Base-by-base conservation (phyloP, 2,329 filamentous ascomycete species). In the Arthrobotrys pseudoclavata region DNA sequence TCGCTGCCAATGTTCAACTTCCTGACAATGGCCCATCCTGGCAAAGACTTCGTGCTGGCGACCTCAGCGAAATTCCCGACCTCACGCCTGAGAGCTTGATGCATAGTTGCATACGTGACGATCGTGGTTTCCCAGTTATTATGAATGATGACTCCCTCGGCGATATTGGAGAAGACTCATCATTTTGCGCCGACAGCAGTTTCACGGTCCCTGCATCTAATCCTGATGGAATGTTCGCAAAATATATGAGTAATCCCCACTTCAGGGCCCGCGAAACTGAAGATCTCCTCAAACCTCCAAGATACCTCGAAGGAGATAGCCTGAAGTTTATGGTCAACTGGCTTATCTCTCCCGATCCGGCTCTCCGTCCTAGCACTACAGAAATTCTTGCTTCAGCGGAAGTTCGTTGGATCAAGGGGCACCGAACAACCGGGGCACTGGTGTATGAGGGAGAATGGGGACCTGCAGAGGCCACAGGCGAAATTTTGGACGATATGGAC, bases 361-460 rank as follows among this genome's bases (percentile, higher is more conserved):
- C 85, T 12, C 86, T 90, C 61, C 91, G 96, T 66, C 96, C 95
- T 3, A 88, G 87, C 0, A 88, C 93, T 24, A 87, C 91, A 64
- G 88, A 96, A 79, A 85, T 99, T 10, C 87, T 97, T 55, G 85
- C 88, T 53, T 88, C 90, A 0, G 89, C 90, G 60, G 93, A 93
- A 24, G 87, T 97, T 64, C 88, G 87, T 78, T 99, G 96, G 92
- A 91, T 96, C 34, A 88, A 90, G 68, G 85, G 86, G 62, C 90
- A 94, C 79, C 90, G 94, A 69, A 90, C 91, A 69, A 92, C 94
- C 10, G 92, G 94, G 52, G 96, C 96, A n/a, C 97, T 94, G 0
- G 90, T 99, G 66, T 99, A 92, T 81, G 96, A 99, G 85, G 96
- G 96, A 79, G 96, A 93, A 83, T 99, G 94, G 92, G 96, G 96